Evolutionary conservation across 148 eudicot species (phyloP).

Genomic region (Vaccinium corymbosum): DNA sequence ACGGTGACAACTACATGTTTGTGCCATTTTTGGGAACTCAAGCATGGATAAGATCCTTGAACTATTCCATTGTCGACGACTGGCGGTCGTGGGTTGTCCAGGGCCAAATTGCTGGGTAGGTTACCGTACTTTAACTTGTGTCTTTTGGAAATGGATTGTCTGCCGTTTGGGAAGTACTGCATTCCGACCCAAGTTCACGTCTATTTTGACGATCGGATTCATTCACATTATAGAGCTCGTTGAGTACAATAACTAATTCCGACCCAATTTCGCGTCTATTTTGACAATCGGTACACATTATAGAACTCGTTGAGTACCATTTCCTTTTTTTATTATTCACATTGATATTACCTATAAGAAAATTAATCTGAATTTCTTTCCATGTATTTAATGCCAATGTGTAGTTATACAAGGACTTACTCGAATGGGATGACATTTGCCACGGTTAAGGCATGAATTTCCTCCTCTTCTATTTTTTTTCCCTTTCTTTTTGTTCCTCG

Average conservation of each 20-base stretch:
- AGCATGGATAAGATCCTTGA: constrained; percentile 17
- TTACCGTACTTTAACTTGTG: not conserved
- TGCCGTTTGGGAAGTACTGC: not conserved
- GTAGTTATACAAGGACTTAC: constrained; percentile 31
- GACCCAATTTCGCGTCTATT: no score
- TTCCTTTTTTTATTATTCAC: constrained; percentile 12
- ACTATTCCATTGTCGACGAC: constrained; percentile 1
- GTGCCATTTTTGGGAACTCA: constrained; percentile 21
- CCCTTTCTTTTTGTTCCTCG: not conserved
- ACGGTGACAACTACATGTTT: constrained; percentile 23
- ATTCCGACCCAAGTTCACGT: no score
- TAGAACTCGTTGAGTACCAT: not conserved
- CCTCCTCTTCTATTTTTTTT: not conserved
- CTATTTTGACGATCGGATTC: no score
- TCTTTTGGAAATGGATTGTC: not conserved
- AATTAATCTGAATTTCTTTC: not conserved
- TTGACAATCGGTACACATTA: no score
- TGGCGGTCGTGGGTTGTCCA: constrained; percentile 34
- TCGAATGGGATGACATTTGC: constrained; percentile 34
- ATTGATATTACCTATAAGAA: not conserved
- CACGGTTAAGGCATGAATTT: constrained; percentile 33
- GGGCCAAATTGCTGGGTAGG: constrained; percentile 33
- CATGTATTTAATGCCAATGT: not conserved
- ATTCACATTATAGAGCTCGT: no score
- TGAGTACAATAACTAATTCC: no score